A percentile compares a stretch with the other conserved stretches of the same genome.
These are phyloP conservation scores for Protomyces inouyei DNA, from an alignment of 1,139 yeast species.

Conservation along the genomic window DNA sequence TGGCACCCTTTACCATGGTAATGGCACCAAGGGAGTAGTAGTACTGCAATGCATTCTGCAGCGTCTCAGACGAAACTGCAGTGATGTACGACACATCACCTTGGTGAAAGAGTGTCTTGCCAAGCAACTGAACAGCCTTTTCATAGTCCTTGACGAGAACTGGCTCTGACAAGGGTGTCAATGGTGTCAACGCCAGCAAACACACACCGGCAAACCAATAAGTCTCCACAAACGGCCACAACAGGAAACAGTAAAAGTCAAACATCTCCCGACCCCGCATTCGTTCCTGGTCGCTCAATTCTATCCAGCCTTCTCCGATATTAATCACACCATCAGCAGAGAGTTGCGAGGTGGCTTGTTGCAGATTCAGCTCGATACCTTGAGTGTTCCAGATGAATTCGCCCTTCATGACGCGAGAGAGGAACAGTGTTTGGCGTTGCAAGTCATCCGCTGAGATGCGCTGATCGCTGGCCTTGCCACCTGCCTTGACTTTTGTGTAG, in stretches of 20 bases:
- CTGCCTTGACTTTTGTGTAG: slow-evolving; percentile 37
- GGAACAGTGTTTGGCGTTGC: slow-evolving; percentile 37
- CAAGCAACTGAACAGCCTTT: slow-evolving; percentile 41
- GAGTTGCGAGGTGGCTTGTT: slow-evolving; percentile 38
- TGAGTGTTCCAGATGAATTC: slow-evolving; percentile 44
- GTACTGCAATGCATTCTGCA: slow-evolving; percentile 41
- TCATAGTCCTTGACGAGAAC: slow-evolving; percentile 40
- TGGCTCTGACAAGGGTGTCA: slow-evolving; percentile 28
- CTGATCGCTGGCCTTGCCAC: slow-evolving; percentile 34
- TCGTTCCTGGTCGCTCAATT: slow-evolving; percentile 38
- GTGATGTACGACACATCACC: slow-evolving; percentile 45
- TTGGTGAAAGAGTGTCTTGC: slow-evolving; percentile 44
- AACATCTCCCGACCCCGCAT: slow-evolving; percentile 40
- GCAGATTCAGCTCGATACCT: slow-evolving; percentile 41
- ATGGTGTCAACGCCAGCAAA: slow-evolving; percentile 40
- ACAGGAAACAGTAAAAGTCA: slow-evolving; percentile 44
- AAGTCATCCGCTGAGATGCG: slow-evolving; percentile 35
- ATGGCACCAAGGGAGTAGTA: slow-evolving; percentile 41
- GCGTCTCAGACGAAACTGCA: slow-evolving; percentile 44
- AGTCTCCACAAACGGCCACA: slow-evolving; percentile 48
- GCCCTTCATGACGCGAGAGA: slow-evolving; percentile 42
- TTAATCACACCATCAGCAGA: slow-evolving; percentile 38
- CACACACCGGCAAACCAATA: slow-evolving; percentile 45
- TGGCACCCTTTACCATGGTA: slow-evolving; percentile 31
- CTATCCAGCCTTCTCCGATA: slow-evolving; percentile 34